Evolutionary conservation across 352 stramenopile species (phyloP), one percentile per base, ranked within the genome.

Genomic region (Globisporangium yorkense): DNA sequence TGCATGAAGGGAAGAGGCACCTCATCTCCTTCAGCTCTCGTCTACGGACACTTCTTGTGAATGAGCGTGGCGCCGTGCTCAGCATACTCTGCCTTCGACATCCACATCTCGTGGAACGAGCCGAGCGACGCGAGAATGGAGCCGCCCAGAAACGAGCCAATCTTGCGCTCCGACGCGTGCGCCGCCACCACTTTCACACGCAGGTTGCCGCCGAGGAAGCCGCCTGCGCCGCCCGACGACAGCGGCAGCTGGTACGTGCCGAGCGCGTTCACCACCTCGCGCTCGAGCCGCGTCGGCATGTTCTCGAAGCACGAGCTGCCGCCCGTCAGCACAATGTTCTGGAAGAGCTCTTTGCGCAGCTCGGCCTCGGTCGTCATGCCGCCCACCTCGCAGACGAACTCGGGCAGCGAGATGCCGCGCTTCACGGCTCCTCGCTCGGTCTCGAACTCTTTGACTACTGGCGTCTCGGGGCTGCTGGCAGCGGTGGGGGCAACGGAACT

Each of bases 71-170:
- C 80, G 24, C 97, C 97, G 69, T 96, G 92, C 75, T 99, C 97
- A 24, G 98, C 96, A 63, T 99, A 99, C 76, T 99, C 97, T n/a
- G 84, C 82, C 73, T 98, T 99, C 39, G 94, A 98, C 65, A 99
- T 97, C 96, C 96, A 99, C 96, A 99, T 99, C 62, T 99, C 93
- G 67, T 98, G 91, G 78, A 99, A 99, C 40, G 89, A 98, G 15
- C 94, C 96, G 49, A 99, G 79, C 37, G 92, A 98, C 15, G 84
- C 95, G 27, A 99, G 66, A 74, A 99, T 99, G 47, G 96, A 99
- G 7, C 96, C 97, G 52, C 97, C 97, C 21, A 99, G 59, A 29
- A 89, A 94, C 33, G 79, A 69, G 18, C 81, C 79, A 50, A 92
- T 70, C 33, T 75, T 81, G 40, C 84, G 78, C 57, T 94, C 81